These are phyloP conservation scores for Pyrus bretschneideri DNA, from an alignment of 306 rosid genomes.

Conservation along the genomic window DNA sequence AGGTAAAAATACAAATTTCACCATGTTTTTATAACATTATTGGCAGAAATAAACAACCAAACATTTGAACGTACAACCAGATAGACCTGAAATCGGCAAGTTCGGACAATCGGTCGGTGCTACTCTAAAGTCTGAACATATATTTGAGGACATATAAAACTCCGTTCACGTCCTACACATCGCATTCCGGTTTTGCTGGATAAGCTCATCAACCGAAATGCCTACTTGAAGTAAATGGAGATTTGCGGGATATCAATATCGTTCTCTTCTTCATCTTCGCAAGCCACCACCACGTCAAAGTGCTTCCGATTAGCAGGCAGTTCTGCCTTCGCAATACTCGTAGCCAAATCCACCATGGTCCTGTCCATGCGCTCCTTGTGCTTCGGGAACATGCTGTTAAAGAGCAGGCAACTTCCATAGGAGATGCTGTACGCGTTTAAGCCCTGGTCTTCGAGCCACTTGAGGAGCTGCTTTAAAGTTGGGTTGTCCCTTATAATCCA, in stretches of 20 bases:
- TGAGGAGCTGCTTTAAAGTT: constrained; percentile 21
- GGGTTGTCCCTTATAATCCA: constrained; percentile 26
- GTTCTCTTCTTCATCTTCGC: constrained; percentile 29
- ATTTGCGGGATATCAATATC: constrained; percentile 27
- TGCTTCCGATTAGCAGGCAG: constrained; percentile 19
- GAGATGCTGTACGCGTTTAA: constrained; percentile 28
- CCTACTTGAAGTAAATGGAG: constrained; percentile 30
- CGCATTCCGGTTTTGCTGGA: not conserved
- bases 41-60: not conserved
- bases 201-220: not conserved
- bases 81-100: not conserved
- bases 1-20: not conserved
- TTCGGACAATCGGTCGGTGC: not conserved
- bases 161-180: constrained; percentile 3
- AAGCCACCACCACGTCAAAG: constrained; percentile 27
- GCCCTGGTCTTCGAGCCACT: constrained; percentile 27
- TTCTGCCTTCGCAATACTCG: constrained; percentile 27
- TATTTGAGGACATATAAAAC: not conserved
- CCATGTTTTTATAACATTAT: not conserved
- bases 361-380: constrained; percentile 31
- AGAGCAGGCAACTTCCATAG: constrained; percentile 30
- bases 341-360: constrained; percentile 24
- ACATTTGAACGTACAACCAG: not conserved
- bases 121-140: not conserved
- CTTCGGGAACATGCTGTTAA: constrained; percentile 26